Evolutionary conservation across 2,329 filamentous ascomycete genomes (phyloP).

Genomic region (Neofusicoccum sp.): DNA sequence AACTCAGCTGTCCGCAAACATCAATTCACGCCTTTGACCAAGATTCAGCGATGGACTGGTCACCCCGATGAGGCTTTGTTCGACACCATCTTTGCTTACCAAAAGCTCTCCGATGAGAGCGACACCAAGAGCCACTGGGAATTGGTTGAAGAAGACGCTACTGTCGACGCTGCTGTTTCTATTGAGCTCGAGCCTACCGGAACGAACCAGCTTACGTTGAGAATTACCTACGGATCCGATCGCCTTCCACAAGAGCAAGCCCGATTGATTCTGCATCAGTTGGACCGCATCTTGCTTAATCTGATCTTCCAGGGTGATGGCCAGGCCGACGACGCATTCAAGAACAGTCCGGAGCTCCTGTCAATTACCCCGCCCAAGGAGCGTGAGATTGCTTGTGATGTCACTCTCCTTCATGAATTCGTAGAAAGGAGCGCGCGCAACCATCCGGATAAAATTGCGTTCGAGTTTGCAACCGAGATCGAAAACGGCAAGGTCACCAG

Average conservation of each 20-base stretch:
- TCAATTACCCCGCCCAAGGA: slow-evolving; percentile 65
- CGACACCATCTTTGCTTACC: slow-evolving; percentile 82
- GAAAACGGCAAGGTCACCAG: slow-evolving; percentile 46
- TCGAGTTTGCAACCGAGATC: slow-evolving; percentile 70
- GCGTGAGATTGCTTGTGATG: slow-evolving; percentile 55
- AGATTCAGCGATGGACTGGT: slow-evolving; percentile 71
- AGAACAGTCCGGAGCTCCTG: slow-evolving; percentile 46
- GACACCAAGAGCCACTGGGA: slow-evolving; percentile 51
- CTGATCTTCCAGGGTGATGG: slow-evolving; percentile 53
- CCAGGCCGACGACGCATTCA: slow-evolving; percentile 40
- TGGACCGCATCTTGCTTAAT: slow-evolving; percentile 64
- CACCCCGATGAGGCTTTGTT: slow-evolving; percentile 67
- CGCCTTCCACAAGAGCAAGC: slow-evolving; percentile 70
- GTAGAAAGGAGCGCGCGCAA: slow-evolving; percentile 63
- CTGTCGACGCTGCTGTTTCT: slow-evolving; percentile 69
- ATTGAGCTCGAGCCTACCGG: slow-evolving; percentile 67
- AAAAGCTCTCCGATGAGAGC: slow-evolving; percentile 52
- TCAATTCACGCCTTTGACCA: slow-evolving; percentile 68
- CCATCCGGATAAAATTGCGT: slow-evolving; percentile 61
- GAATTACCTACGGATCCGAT: slow-evolving; percentile 64
- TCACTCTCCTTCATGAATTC: slow-evolving; percentile 70
- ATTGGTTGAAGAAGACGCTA: slow-evolving; percentile 63
- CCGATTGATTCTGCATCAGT: slow-evolving; percentile 64
- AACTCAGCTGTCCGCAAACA: slow-evolving; percentile 65
- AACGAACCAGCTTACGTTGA: slow-evolving; percentile 54